phyloP scores from a whole-genome alignment of 148 eudicot genomes.

The Amaranthus hypochondriacus region DNA sequence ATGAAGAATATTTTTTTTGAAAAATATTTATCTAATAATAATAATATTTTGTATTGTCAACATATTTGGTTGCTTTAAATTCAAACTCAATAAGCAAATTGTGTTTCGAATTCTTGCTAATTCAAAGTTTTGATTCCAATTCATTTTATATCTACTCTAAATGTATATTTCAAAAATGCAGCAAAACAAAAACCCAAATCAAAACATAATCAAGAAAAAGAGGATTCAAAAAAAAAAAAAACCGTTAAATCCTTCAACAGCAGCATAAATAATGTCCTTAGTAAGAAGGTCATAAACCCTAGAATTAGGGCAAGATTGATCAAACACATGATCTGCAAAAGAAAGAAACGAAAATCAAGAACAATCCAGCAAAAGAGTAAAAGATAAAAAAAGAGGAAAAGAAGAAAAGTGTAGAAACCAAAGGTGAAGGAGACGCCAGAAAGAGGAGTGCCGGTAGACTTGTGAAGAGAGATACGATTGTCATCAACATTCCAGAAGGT shows the following conservation, averaged over 20 bases:
- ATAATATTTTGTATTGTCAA: no score
- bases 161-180: neutral
- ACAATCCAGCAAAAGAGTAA: neutral
- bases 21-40: no score
- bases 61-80: no score
- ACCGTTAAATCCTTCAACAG: conserved; percentile 93
- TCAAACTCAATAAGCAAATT: no score
- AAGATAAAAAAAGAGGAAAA: neutral
- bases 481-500: conserved; percentile 64
- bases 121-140: no score
- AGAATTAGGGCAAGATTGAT: conserved; percentile 68
- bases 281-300: conserved; percentile 90
- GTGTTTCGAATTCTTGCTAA: no score
- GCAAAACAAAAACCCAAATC: neutral
- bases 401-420: conserved; percentile 33
- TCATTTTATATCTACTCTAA: no score
- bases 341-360: neutral
- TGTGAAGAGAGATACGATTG: conserved; percentile 77
- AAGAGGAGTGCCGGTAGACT: conserved; percentile 61
- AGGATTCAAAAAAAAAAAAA: conserved; percentile 5
- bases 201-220: neutral
- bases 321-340: conserved; percentile 85
- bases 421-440: conserved; percentile 65
- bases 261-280: conserved; percentile 77
- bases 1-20: no score